A percentile compares a stretch with the other conserved stretches of the same genome.
These are phyloP conservation scores for Elasticomyces elasticus DNA, from an alignment of 495 filamentous ascomycete species.

Conservation along the genomic window DNA sequence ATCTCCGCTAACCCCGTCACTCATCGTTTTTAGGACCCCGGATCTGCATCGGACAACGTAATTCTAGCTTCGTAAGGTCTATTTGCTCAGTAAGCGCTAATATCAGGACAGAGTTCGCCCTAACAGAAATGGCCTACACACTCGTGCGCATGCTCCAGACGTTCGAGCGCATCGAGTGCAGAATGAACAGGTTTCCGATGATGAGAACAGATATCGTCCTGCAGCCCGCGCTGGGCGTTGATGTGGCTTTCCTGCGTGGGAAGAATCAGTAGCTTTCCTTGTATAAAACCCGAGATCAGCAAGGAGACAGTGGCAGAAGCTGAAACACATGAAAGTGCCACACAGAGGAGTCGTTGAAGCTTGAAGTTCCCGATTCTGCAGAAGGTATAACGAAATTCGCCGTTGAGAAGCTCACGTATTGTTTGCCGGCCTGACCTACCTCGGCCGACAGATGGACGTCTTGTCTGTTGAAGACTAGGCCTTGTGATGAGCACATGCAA, in stretches of 20 bases:
- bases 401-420: too few relatives aligned
- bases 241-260: conserved; percentile 40
- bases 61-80: conserved; percentile 2
- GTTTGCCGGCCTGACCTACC: too few relatives aligned
- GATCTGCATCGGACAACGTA: conserved; percentile 68
- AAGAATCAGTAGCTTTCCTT: conserved; percentile 1
- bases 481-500: too few relatives aligned
- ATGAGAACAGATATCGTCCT: conserved; percentile 59
- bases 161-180: conserved; percentile 43
- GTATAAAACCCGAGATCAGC: too few relatives aligned
- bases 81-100: background rate
- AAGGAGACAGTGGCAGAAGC: background rate
- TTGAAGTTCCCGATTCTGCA: too few relatives aligned
- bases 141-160: conserved; percentile 38
- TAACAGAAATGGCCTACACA: conserved; percentile 35
- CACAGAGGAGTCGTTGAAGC: too few relatives aligned
- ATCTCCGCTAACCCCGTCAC: too few relatives aligned
- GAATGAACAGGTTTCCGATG: conserved; percentile 39
- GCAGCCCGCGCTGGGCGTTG: conserved; percentile 51
- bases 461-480: too few relatives aligned
- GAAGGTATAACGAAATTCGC: too few relatives aligned
- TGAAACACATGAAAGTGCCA: too few relatives aligned
- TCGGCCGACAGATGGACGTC: too few relatives aligned
- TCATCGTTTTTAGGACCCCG: too few relatives aligned
- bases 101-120: conserved; percentile 25